Evolutionary conservation across 2,329 filamentous ascomycete genomes (phyloP), one percentile per base, ranked within the genome.

Genomic region (Fusarium decemcellulare): DNA sequence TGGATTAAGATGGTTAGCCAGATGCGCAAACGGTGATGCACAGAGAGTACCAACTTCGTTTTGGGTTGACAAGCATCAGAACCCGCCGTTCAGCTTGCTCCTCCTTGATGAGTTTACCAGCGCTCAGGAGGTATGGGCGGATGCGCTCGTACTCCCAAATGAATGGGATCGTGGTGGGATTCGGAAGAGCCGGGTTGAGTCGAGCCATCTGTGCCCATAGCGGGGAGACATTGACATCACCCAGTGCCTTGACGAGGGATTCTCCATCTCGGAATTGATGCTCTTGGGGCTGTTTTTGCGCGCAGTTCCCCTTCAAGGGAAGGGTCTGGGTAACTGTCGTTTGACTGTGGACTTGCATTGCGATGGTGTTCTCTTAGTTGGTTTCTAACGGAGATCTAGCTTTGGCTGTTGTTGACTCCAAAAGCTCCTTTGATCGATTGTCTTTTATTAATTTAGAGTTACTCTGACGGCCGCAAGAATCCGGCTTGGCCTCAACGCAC

Each of bases 141-240:
- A 78, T 77, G 23, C 75, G 64, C 3, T 76, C 64, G 54, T 81
- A 82, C 8, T 73, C 73, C 81, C 81, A 82, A 1, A 82, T 61
- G 48, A 79, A 61, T 6, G 85, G 82, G 5, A 79, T 58, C 0
- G 77, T 74, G 6, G 68, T 77, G 0, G 85, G 85, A 32, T 83
- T 82, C 0, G 85, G 85, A 0, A 75, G 72, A 0, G 83, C 80
- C 6, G 85, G 83, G 43, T 85, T 85, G 44, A 86, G 76, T 7
- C 73, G 73, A 23, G 72, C 72, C 83, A 87, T 86, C 57, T 84
- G 80, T 1, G 78, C 77, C 85, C 85, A 87, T 1, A 87, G 74
- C 0, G 84, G 85, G 18, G 18, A 23, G 18, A 23, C 18, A 4
- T 23, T 23, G 4, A 51, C 51, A 5, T 9, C 29, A 9, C 12